Conservation (phyloP, 371 early-diverging fungal genomes). For the Amoeboaphelidium protococcarum region DNA sequence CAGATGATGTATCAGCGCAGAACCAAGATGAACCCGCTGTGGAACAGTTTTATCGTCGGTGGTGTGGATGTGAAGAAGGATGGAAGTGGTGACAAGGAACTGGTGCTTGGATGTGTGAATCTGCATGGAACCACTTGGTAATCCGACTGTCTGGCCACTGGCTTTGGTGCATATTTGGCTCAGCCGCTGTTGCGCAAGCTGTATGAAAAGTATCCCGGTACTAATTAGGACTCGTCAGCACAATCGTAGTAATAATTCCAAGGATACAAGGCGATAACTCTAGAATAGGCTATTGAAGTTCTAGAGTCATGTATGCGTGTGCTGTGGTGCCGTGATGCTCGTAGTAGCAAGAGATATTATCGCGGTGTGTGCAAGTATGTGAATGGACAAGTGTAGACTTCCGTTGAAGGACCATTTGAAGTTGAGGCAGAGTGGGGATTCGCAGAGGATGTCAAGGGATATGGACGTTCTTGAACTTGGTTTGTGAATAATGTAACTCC, state of each 20-base stretch:
- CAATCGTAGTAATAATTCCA: no score
- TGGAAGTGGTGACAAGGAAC: background rate
- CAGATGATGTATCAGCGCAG: constrained; percentile 83
- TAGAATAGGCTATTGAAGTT: constrained; percentile 71
- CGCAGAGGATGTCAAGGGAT: constrained; percentile 24
- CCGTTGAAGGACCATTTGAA: constrained; percentile 56
- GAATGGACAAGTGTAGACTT: constrained; percentile 57
- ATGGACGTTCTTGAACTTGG: no score
- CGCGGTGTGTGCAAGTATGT: constrained; percentile 80
- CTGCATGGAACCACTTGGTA: constrained; percentile 86
- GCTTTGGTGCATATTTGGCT: constrained; percentile 84
- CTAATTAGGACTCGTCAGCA: no score
- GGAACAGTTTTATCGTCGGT: constrained; percentile 81
- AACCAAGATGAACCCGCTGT: constrained; percentile 74
- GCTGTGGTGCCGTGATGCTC: constrained; percentile 87
- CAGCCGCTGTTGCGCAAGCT: constrained; percentile 83
- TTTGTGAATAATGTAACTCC: no score
- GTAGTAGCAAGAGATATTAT: no score
- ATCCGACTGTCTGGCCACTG: constrained; percentile 77
- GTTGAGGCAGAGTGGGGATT: constrained; percentile 80
- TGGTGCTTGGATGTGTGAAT: constrained; percentile 81
- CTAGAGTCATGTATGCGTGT: constrained; percentile 79
- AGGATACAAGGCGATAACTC: constrained; percentile 52
- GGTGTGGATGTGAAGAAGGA: constrained; percentile 62
- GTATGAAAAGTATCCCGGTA: no score